These are phyloP conservation scores for Alternaria novae-zelandiae DNA, from an alignment of 2,329 filamentous ascomycete species.

Conservation along the genomic window DNA sequence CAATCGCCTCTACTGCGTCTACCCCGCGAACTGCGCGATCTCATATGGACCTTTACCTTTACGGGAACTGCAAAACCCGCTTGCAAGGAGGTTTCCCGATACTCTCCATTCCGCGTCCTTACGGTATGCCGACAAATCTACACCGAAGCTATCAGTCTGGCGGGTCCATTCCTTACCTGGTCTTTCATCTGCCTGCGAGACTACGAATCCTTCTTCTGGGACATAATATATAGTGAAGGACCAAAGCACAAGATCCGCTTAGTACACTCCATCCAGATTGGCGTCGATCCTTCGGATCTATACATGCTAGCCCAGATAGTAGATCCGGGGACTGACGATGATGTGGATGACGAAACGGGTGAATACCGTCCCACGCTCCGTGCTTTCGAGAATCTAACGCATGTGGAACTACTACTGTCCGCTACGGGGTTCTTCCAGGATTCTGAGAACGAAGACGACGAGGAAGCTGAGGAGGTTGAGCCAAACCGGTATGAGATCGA, in stretches of 20 bases:
- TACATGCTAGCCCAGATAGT: not conserved
- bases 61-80: not conserved
- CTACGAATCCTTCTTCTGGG: not conserved
- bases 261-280: not conserved
- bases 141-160: not conserved
- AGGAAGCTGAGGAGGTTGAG: not conserved
- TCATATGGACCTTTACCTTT: not conserved
- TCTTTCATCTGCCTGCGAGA: not conserved
- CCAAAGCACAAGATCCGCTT: not conserved
- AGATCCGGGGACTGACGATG: not conserved
- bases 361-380: not conserved
- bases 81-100: not conserved
- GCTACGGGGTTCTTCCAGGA: not conserved
- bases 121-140: not conserved
- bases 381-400: not conserved
- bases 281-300: not conserved
- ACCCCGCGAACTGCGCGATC: conserved; percentile 1
- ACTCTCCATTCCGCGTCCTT: not conserved
- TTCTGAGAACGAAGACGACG: not conserved
- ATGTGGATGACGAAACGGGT: not conserved
- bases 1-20: conserved; percentile 1
- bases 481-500: not conserved
- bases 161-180: not conserved
- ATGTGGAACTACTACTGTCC: not conserved
- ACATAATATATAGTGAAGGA: not conserved